Base-by-base conservation (phyloP, 139 green algal genomes). In the Volvox reticuliferus region DNA sequence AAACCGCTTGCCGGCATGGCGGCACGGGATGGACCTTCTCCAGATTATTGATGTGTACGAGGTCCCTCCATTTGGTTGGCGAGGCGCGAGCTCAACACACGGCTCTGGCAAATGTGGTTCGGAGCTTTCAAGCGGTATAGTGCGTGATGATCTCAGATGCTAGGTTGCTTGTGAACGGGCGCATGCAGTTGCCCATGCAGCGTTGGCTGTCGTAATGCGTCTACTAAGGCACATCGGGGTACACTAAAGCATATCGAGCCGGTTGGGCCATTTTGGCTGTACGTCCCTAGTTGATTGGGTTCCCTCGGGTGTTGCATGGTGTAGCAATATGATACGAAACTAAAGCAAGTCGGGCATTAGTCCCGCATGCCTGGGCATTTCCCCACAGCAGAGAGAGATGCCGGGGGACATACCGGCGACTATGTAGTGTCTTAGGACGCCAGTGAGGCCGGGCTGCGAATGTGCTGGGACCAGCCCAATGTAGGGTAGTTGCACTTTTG, bases 331-430 rank as follows among this genome's bases (percentile, higher is more conserved):
- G 18, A 36, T 81, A 30, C 50, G 30, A 81, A 55, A 37, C 71
- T 1, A 35, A 30, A 61, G 50, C 2, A 81, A 55, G 75, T 24
- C n/a, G 75, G 75, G 75, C 55, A 35, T 35, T 81, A 81, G 75
- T 81, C 75, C 75, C 75, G 75, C 75, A 30, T 28, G 17, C 30
- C 75, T 20, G 32, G n/a, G 75, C 75, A 81, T 81, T 81, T 81
- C 75, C 73, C 75, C 24, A 81, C 75, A 81, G 75, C 75, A 37
- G 30, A 81, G 75, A 81, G 30, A 81, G 75, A 81, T 55, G 75
- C 33, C 75, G 2, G 75, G 75, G 30, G 75, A 28, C 75, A 81
- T 2, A 79, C 14, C 71, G 26, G 71, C 71, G 71, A 79, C 44
- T 55, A 16, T 79, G 71, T 21, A 79, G 71, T 79, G 71, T 2